Evolutionary conservation across 495 filamentous ascomycete genomes (phyloP).

Genomic region (Acidiella bohemica): DNA sequence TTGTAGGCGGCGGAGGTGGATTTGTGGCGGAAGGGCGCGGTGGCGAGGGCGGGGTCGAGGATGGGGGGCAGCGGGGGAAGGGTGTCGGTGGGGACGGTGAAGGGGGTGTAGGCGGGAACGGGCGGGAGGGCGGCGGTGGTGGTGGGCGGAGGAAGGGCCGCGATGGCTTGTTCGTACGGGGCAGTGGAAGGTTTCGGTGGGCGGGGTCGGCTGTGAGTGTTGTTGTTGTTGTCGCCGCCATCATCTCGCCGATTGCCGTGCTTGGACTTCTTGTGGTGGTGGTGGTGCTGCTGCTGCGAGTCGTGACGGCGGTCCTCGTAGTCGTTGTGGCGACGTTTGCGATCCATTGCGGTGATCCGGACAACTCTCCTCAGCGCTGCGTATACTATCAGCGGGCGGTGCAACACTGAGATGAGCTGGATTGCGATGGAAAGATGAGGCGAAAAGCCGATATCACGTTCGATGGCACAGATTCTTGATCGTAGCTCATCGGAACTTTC

Average conservation of each 20-base stretch:
- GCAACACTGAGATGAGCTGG: no score
- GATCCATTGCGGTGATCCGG: neutral
- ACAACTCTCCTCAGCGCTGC: slow-evolving; percentile 15
- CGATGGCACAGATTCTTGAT: no score
- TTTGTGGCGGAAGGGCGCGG: slow-evolving; percentile 20
- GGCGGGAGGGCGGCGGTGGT: slow-evolving; percentile 1
- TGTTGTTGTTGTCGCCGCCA: neutral
- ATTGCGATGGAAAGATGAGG: no score
- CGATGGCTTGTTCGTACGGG: slow-evolving; percentile 8
- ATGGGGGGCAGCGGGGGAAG: slow-evolving; percentile 18
- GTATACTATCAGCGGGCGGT: no score
- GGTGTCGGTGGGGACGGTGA: slow-evolving; percentile 9
- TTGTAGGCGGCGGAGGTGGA: slow-evolving; percentile 9
- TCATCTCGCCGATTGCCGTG: slow-evolving; percentile 2
- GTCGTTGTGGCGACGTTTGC: slow-evolving; percentile 14
- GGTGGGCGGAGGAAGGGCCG: slow-evolving; percentile 10
- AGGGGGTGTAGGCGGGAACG: slow-evolving; percentile 15
- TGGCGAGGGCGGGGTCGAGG: slow-evolving; percentile 5
- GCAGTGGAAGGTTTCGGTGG: neutral
- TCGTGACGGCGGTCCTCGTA: no score
- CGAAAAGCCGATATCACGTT: no score
- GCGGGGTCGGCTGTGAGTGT: neutral
- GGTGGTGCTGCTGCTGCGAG: neutral
- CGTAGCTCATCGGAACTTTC: no score
- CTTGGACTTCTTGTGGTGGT: slow-evolving; percentile 10